These are phyloP conservation scores for Quercus mongolica DNA, from an alignment of 306 rosid species.

Conservation along the genomic window DNA sequence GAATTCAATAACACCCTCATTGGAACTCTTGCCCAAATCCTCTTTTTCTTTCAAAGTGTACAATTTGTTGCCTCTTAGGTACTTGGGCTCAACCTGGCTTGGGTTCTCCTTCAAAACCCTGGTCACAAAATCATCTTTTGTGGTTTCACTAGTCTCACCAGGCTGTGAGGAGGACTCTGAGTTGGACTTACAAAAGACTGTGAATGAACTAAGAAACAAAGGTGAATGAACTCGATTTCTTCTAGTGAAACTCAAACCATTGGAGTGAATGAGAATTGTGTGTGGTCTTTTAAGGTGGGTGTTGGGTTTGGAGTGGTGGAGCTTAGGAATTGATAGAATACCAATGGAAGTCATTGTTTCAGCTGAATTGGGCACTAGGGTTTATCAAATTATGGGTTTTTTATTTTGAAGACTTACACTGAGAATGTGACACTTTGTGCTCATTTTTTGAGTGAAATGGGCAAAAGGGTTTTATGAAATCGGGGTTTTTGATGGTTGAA, in stretches of 20 bases:
- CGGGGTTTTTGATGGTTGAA: not conserved
- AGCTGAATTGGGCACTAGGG: conserved; percentile 1
- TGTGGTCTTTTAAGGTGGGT: conserved; percentile 26
- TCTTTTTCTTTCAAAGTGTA: conserved; percentile 64
- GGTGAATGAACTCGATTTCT: conserved; percentile 21
- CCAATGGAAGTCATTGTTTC: conserved; percentile 51
- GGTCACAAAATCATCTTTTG: conserved; percentile 64
- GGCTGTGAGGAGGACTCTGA: conserved; percentile 30
- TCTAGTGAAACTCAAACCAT: conserved; percentile 28
- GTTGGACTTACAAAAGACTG: conserved; percentile 42
- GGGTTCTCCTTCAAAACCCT: conserved; percentile 88
- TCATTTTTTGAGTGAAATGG: not conserved
- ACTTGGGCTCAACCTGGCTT: conserved; percentile 86
- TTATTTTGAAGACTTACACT: not conserved
- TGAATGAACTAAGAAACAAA: conserved; percentile 37
- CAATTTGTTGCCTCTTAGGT: conserved; percentile 60
- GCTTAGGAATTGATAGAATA: conserved; percentile 48
- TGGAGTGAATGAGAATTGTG: conserved; percentile 9
- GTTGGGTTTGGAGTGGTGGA: conserved; percentile 42
- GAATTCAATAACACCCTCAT: conserved; percentile 32
- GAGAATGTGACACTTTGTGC: not conserved
- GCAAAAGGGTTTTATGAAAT: conserved; percentile 14
- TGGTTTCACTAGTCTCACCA: conserved; percentile 24
- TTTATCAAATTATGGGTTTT: not conserved
- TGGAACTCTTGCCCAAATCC: conserved; percentile 39